phyloP scores from a whole-genome alignment of 768 basidiomycete species.

The Ephemerocybe angulata region DNA sequence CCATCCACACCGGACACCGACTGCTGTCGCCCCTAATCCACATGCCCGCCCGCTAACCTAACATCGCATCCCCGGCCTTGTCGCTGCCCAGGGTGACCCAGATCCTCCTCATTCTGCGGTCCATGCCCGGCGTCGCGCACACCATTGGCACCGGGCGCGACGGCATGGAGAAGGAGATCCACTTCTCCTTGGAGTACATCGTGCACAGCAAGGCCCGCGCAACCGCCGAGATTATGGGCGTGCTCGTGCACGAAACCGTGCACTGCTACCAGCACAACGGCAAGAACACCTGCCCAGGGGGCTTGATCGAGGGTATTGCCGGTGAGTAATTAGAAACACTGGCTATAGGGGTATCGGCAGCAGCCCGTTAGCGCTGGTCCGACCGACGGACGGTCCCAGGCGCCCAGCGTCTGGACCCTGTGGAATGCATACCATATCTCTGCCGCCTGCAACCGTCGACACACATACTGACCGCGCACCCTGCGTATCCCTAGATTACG shows the following conservation, averaged over 20 bases:
- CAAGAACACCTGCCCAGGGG: conserved; percentile 56
- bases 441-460: neutral
- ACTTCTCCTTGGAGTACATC: conserved; percentile 68
- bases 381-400: no score
- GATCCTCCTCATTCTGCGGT: conserved; percentile 56
- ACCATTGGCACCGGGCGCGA: conserved; percentile 42
- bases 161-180: conserved; percentile 63
- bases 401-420: no score
- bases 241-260: conserved; percentile 72
- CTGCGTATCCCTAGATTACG: conserved; percentile 50
- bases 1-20: no score
- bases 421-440: no score
- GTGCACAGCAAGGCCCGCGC: conserved; percentile 33
- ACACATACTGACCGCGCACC: neutral
- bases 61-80: neutral
- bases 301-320: conserved; percentile 77
- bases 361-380: no score
- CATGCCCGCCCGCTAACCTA: neutral
- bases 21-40: neutral
- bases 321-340: conserved; percentile 51
- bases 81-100: conserved; percentile 44
- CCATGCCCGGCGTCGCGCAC: conserved; percentile 70
- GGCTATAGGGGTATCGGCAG: no score
- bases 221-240: conserved; percentile 63
- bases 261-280: conserved; percentile 77